Evolutionary conservation across 345 rosid genomes (phyloP), one percentile per base, ranked within the genome.

Genomic region (Salix exigua): DNA sequence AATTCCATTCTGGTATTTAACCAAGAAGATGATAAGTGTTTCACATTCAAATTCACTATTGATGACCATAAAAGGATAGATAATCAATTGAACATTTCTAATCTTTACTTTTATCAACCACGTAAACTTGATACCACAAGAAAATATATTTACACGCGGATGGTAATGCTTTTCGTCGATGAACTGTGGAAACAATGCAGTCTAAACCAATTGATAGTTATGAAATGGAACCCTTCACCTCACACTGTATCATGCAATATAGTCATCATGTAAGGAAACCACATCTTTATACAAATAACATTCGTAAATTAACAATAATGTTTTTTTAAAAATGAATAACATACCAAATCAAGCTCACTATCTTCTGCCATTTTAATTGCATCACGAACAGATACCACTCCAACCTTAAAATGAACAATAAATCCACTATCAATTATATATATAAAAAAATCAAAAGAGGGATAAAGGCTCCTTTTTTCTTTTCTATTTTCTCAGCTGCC

Each of bases 271-370:
- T 23, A 42, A 69, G 26, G 21, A 8, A 44, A 25, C 72, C 19
- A 26, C 26, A 35, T 31, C 11, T 4, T 44, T 51, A 71, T 16
- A 10, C 25, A 25, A 35, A 35, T 68, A 5, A 8, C 67, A 16
- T 28, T 10, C 16, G 31, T 23, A 26, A 60, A 31, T 28, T n/a
- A 7, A 44, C 51, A 51, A 58, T 19, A 13, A 38, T 33, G 35
- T 4, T 31, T 31, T 30, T 31, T 9, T 6, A 67, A 5, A 19
- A 6, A 35, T 48, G 60, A 68, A 75, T 4, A 38, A 38, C 82
- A 80, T 89, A 93, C 97, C 98, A 96, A 77, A 84, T 96, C 96
- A 73, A 95, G 97, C 75, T 88, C 93, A 72, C 92, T 90, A 75
- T 89, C 96, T 30, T 86, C 97, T 76, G 99, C 99, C 86, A 85